Base-by-base conservation (phyloP, 176 grass and related monocot species). In the Oryza coarctata region DNA sequence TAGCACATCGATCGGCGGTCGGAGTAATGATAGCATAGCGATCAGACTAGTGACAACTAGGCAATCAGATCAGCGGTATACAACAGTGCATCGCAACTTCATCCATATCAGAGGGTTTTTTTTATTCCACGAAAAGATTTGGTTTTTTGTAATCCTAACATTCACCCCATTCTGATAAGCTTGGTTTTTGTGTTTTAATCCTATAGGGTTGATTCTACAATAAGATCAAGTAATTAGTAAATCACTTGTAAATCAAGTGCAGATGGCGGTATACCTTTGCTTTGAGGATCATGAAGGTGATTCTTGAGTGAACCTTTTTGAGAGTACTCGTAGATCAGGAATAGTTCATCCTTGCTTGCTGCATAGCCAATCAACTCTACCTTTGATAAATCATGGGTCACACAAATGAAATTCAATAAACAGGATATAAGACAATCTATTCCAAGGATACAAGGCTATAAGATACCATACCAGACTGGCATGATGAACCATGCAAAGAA, bases 361-460 rank as follows among this genome's bases (percentile, higher is more conserved):
- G 96, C 93, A 86, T 95, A 99, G 74, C 96, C 96, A 88, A 93
- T 95, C 96, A 99, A 91, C 83, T 99, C 96, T 99, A 99, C 96
- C 96, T 99, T 94, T 95, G 89, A 95, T 73, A 91, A 95, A 95
- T 90, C 85, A 88, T 71, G 82, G 77, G 68, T 77, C 70, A 81
- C 57, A 78, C 41, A 85, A 60, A 85, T 68, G n/a, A 68, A 87
- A 63, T 83, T 83, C 39, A 82, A 65, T 74, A 86, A 63, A 86
- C 36, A 43, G 14, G 41, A 33, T 17, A 63, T 44, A 67, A 26
- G n/a, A 52, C 26, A 31, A 43, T 72, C 45, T 84, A 76, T 12
- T 75, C 10, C 50, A 80, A 76, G 57, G 62, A 71, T 76, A 76
- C 34, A 15, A 66, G 73, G 79, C 32, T 69, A 35, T 86, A 52